A percentile compares a stretch with the other conserved stretches of the same genome.
Evolutionary conservation across 371 early-diverging fungal species (phyloP).

Genomic region (Mortierella sp.): DNA sequence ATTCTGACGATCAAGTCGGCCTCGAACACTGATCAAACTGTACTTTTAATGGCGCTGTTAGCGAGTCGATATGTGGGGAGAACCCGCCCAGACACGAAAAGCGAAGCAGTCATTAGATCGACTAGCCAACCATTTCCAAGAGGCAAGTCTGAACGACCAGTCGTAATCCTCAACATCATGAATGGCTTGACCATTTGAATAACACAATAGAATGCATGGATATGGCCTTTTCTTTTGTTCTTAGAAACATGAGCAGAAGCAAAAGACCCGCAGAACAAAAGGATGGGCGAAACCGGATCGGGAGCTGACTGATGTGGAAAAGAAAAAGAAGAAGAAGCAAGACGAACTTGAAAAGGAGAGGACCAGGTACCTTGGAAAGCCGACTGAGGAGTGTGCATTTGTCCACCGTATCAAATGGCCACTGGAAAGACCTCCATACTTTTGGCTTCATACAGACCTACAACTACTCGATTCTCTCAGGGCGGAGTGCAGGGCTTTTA

Average conservation of each 20-base stretch:
- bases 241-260: neutral
- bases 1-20: neutral
- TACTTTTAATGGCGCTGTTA: conserved; percentile 1
- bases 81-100: neutral
- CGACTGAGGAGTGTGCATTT: conserved; percentile 7
- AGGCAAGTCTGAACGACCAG: too few species aligned
- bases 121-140: conserved; percentile 15
- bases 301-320: conserved; percentile 32
- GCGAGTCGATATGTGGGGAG: conserved; percentile 35
- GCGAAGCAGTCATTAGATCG: conserved; percentile 20
- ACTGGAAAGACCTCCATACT: conserved; percentile 9
- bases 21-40: neutral
- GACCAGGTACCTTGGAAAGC: conserved; percentile 18
- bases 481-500: conserved; percentile 30
- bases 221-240: too few species aligned
- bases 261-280: conserved; percentile 17
- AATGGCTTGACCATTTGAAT: too few species aligned
- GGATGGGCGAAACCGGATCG: conserved; percentile 51
- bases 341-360: conserved; percentile 11
- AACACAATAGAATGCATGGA: too few species aligned
- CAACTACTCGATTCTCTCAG: conserved; percentile 19
- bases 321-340: conserved; percentile 17
- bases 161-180: neutral
- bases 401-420: conserved; percentile 28
- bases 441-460: conserved; percentile 21